phyloP scores from a whole-genome alignment of 345 rosid genomes.

The Cochlearia excelsa region DNA sequence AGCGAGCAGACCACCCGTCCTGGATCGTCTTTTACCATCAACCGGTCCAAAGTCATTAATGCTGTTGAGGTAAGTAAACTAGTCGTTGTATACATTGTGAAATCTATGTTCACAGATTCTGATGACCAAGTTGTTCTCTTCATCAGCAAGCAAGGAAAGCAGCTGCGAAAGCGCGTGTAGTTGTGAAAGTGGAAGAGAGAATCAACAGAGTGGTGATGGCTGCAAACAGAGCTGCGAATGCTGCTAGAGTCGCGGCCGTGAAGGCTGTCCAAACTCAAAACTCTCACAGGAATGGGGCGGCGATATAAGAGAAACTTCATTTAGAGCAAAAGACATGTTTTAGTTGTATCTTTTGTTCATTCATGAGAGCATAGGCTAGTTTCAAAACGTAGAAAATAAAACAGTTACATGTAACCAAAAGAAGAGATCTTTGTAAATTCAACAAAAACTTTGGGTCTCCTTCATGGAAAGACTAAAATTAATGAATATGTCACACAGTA shows the following conservation, averaged over 20 bases:
- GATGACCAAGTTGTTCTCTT: background rate
- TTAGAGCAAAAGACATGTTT: background rate
- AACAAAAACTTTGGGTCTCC: background rate
- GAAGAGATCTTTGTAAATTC: slow-evolving; percentile 3
- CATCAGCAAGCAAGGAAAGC: slow-evolving; percentile 61
- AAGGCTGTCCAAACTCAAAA: slow-evolving; percentile 58
- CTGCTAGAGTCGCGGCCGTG: slow-evolving; percentile 73
- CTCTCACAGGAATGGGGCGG: slow-evolving; percentile 22
- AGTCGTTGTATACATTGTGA: background rate
- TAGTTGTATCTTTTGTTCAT: background rate
- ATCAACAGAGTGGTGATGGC: slow-evolving; percentile 53
- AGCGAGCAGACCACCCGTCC: slow-evolving; percentile 38
- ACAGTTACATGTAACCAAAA: background rate
- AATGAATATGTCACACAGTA: background rate
- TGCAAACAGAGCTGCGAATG: slow-evolving; percentile 73
- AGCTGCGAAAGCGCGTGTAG: slow-evolving; percentile 47
- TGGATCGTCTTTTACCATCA: slow-evolving; percentile 59
- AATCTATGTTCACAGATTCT: slow-evolving; percentile 3
- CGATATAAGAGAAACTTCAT: background rate
- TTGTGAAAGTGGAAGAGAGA: slow-evolving; percentile 53
- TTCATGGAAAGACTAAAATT: background rate
- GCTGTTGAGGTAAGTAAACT: slow-evolving; percentile 61
- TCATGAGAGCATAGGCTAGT: background rate
- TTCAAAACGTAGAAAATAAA: slow-evolving; percentile 9
- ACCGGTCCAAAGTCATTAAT: slow-evolving; percentile 75